Evolutionary conservation across 1,139 yeast genomes (phyloP), one percentile per base, ranked within the genome.

Genomic region (Blastobotrys capitulatus): DNA sequence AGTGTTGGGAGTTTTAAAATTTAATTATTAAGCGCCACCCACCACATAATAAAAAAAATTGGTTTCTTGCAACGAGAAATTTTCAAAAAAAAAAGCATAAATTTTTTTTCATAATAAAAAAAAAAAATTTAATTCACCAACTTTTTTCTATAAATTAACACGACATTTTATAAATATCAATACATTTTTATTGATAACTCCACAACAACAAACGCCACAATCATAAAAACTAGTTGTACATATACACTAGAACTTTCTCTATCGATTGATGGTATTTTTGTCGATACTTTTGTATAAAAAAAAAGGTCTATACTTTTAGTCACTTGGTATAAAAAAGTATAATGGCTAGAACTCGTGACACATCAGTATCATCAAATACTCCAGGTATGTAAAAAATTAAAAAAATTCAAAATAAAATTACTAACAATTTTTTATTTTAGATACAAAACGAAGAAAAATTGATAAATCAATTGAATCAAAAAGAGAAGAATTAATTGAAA

Each of bases 371-470:
- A 26, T 37, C 40, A 42, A 6, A 10, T 38, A 35, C 20, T 15
- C 32, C 39, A 15, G 26, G 45, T 39, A 31, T 6, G 44, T 41
- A 12, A 4, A 22, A 29, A 6, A 29, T 12, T 29, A 29, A 29
- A 29, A 12, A 12, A 10, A 12, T 19, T 22, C 3, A 13, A 16
- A 27, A 39, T 9, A 39, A 18, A 39, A 18, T 20, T 20, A 20
- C 26, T 38, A 38, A 38, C 41, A 16, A 38, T n/a, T n/a, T n/a
- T n/a, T n/a, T n/a, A 38, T 10, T 1, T 15, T 31, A 51, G 53
- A 48, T n/a, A 20, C 51, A 9, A 52, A 52, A 44, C 49, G 54
- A 12, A 51, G 54, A n/a, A 49, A 50, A 32, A 43, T 52, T 22
- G 36, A 44, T 9, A 34, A 39, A 32, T 16, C 29, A 8, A 16